Evolutionary conservation across 2,329 filamentous ascomycete species (phyloP).

Genomic region (Sodiomyces alkalinus): DNA sequence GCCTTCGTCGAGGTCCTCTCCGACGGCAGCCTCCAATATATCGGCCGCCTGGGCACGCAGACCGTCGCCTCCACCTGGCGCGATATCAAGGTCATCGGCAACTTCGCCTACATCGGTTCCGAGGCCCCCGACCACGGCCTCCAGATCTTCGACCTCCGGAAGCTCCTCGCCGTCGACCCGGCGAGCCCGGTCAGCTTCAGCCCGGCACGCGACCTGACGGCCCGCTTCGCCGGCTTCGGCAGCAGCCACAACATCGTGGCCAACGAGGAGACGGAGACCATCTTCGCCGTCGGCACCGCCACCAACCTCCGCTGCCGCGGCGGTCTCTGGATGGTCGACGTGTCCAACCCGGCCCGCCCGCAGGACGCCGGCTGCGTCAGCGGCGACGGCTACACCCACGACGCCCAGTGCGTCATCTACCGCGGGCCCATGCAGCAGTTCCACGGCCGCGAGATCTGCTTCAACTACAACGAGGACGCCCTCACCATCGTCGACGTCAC

Average conservation of each 20-base stretch:
- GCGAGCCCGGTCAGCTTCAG: conserved; percentile 4
- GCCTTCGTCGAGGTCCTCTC: conserved; percentile 31
- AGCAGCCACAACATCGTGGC: conserved; percentile 37
- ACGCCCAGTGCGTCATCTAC: conserved; percentile 37
- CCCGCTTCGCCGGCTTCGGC: conserved; percentile 21
- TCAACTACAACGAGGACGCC: conserved; percentile 24
- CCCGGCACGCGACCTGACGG: conserved; percentile 16
- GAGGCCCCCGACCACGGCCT: conserved; percentile 35
- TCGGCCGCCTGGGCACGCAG: conserved; percentile 29
- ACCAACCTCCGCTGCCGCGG: conserved; percentile 24
- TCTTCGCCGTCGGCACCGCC: conserved; percentile 26
- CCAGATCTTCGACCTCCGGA: conserved; percentile 49
- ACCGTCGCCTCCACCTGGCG: conserved; percentile 19
- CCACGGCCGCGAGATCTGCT: conserved; percentile 17
- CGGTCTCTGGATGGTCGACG: conserved; percentile 39
- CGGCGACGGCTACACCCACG: conserved; percentile 35
- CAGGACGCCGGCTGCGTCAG: conserved; percentile 32
- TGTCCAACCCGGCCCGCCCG: conserved; percentile 33
- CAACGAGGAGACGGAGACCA: conserved; percentile 29
- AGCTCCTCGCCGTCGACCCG: conserved; percentile 15
- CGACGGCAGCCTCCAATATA: conserved; percentile 27
- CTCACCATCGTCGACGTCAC: conserved; percentile 28
- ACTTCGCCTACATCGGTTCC: conserved; percentile 21
- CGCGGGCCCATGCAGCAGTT: conserved; percentile 29
- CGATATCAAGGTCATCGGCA: conserved; percentile 23